Percentiles rank a stretch among this genome's conserved stretches.
These are phyloP conservation scores for Clitopilus hobsonii DNA, from an alignment of 768 basidiomycete genomes.

Conservation along the genomic window DNA sequence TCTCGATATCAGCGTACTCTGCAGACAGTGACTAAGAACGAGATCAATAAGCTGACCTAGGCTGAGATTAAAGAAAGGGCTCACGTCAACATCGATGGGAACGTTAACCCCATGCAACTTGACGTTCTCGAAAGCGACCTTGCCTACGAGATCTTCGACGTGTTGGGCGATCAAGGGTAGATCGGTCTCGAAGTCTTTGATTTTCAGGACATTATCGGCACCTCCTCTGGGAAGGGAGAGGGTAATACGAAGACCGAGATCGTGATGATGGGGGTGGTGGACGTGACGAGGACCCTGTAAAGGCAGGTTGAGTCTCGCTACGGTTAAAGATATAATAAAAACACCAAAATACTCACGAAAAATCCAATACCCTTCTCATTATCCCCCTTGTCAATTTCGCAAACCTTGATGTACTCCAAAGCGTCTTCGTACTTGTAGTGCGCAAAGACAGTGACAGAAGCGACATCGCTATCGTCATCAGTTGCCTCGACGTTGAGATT, in stretches of 20 bases:
- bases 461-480: constrained; percentile 12
- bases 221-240: neutral
- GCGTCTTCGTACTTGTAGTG: constrained; percentile 15
- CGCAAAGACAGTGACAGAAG: constrained; percentile 19
- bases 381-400: constrained; percentile 16
- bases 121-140: constrained; percentile 11
- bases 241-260: neutral
- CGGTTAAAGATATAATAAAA: neutral
- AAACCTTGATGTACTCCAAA: constrained; percentile 20
- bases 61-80: neutral
- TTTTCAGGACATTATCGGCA: constrained; percentile 13
- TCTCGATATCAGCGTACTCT: neutral
- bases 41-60: neutral
- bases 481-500: constrained; percentile 18
- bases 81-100: neutral
- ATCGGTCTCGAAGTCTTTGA: constrained; percentile 38
- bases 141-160: constrained; percentile 26
- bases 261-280: neutral
- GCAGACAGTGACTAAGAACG: neutral
- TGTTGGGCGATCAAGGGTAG: constrained; percentile 33
- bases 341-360: constrained; percentile 26
- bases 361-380: constrained; percentile 29
- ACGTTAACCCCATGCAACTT: neutral
- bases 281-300: neutral
- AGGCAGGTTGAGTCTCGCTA: neutral